Evolutionary conservation across 768 basidiomycete species (phyloP), one percentile per base, ranked within the genome.

Genomic region (Amanita exitialis): DNA sequence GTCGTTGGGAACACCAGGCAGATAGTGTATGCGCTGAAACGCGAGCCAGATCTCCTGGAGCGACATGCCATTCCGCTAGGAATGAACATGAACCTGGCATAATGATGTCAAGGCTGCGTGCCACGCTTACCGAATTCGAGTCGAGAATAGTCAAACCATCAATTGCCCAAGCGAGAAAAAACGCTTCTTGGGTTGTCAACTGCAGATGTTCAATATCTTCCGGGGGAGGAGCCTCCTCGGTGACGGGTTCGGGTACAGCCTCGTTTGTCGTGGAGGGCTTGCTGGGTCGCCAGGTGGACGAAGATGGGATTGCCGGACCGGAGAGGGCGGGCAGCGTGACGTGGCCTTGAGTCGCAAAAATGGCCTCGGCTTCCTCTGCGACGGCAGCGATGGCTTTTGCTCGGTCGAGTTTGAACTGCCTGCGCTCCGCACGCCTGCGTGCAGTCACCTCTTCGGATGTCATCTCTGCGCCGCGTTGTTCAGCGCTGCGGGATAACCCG

Each of bases 391-490:
- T 86, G 2, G 93, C 95, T 51, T 75, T 72, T 23, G 94, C 93
- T 60, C 96, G 82, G 61, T 95, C 91, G 35, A 84, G 73, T 67
- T 99, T 99, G 74, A 95, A 94, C 58, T 92, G 87, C 58, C 83
- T 84, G 34, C 96, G 83, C 58, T 94, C 91, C 27, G 82, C 80
- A 43, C 96, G 75, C 35, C 96, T 83, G 60, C 81, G 82, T 35
- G 87, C 90, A 7, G 92, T 90, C 49, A 96, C 69, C 66, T 98
- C 91, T 62, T 99, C 96, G 0, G 93, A 83, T 0, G 93, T 91
- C 57, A 88, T 68, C 50, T 77, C 87, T 89, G 43, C 51, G 43
- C 43, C 32, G 38, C 25, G 23, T 45, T 16, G 20, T 42, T n/a
- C 1, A 18, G 15, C 10, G 18, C 9, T 12, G 4, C 15, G 9